Conservation (phyloP, 306 rosid genomes). For the Argentina anserina region DNA sequence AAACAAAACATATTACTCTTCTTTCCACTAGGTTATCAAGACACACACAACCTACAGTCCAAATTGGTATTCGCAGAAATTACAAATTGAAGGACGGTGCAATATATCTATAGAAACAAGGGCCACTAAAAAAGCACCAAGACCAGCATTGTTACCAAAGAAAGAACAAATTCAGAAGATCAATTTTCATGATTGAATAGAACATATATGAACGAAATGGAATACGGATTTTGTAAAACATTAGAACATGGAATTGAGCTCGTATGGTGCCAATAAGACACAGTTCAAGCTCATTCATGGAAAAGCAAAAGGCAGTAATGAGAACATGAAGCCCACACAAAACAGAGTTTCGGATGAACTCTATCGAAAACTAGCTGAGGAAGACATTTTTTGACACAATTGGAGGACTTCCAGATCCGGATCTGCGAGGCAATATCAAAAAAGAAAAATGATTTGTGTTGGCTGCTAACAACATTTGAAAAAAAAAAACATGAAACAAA, state of each 20-base stretch:
- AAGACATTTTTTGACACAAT: not conserved
- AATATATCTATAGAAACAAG: not conserved
- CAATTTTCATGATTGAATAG: not conserved
- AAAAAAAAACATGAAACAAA: not conserved
- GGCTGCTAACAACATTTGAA: not conserved
- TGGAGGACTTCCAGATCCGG: constrained; percentile 25
- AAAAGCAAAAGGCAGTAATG: not conserved
- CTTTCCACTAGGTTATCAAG: not conserved
- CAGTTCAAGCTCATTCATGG: not conserved
- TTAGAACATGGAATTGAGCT: not conserved
- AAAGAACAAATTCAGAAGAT: not conserved
- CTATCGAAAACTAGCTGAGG: constrained; percentile 8
- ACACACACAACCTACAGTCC: not conserved
- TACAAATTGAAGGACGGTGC: not conserved
- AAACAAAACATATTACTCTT: not conserved
- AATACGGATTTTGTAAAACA: not conserved
- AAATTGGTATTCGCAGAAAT: not conserved
- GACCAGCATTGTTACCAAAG: not conserved
- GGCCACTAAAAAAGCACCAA: not conserved
- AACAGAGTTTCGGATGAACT: constrained; percentile 7
- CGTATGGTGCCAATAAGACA: not conserved
- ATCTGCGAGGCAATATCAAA: constrained; percentile 5
- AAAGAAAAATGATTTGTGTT: not conserved
- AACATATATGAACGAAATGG: too few relatives aligned
- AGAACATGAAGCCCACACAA: constrained; percentile 17